Evolutionary conservation across 2,329 filamentous ascomycete species (phyloP), one percentile per base, ranked within the genome.

Genomic region (Calonectria multiphialidica): DNA sequence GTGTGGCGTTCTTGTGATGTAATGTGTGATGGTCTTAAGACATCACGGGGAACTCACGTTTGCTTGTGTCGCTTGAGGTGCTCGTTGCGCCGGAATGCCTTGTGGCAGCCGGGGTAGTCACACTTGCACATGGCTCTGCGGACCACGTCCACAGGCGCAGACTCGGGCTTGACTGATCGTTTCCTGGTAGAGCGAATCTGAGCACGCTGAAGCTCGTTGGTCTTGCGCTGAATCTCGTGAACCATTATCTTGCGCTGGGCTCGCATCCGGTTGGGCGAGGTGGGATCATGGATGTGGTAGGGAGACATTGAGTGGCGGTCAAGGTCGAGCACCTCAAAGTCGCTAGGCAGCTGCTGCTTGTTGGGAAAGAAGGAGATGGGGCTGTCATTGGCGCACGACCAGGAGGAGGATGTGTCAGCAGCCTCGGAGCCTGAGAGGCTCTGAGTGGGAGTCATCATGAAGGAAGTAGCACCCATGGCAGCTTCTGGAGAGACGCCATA

Each of bases 31-130:
- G n/a, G 8, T 30, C 28, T 8, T 28, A n/a, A 47, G 47, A 35
- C 25, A 30, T 21, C 47, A 18, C 13, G 10, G 35, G 35, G 2
- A 12, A 85, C 87, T 83, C 77, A 90, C 88, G 87, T 87, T 66
- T 85, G 84, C 64, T 87, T 83, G 77, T 91, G 89, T 33, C 89
- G 85, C 82, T 90, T 90, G 21, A 90, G 81, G 73, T 91, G 89
- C 79, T 91, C 89, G 28, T 86, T 87, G 68, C 89, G 84, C 75
- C 87, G 86, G 72, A 88, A 90, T 0, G 84, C 85, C 75, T 86
- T 87, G 74, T 84, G 78, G 78, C 88, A 90, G 33, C 84, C 84
- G 8, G 83, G 83, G 37, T 86, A 84, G 18, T 85, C 81, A 74
- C 88, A 90, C 72, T 85, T 83, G 82, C 80, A 87, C 81, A 82